phyloP scores from a whole-genome alignment of 306 rosid genomes.

The Prosopis cineraria region DNA sequence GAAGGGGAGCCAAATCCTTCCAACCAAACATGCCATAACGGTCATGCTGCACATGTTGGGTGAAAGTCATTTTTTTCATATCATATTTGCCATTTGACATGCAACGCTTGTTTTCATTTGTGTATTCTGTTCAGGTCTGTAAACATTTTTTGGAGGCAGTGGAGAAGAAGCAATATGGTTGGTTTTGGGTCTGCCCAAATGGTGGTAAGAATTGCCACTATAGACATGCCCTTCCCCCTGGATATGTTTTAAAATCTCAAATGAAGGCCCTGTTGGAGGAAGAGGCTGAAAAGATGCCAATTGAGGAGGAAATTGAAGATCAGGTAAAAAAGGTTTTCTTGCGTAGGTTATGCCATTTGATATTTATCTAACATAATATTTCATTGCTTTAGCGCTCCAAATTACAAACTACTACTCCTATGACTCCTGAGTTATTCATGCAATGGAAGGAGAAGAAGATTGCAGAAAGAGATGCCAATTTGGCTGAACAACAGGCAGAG shows the following conservation, averaged over 20 bases:
- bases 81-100: constrained; percentile 1
- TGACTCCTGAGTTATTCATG: constrained; percentile 77
- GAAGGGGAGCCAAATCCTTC: not conserved
- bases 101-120: constrained; percentile 7
- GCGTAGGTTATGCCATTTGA: constrained; percentile 9
- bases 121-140: constrained; percentile 46
- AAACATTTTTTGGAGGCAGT: constrained; percentile 80
- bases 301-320: constrained; percentile 93
- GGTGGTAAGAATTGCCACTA: constrained; percentile 93
- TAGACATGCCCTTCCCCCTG: constrained; percentile 98
- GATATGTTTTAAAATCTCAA: constrained; percentile 91
- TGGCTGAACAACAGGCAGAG: constrained; percentile 88
- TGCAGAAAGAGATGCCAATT: constrained; percentile 85
- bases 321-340: constrained; percentile 50
- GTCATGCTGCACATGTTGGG: not conserved
- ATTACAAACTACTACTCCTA: constrained; percentile 72
- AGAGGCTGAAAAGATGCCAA: constrained; percentile 69
- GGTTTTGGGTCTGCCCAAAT: constrained; percentile 95
- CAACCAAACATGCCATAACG: not conserved
- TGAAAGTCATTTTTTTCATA: constrained; percentile 14
- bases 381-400: constrained; percentile 67
- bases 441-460: constrained; percentile 91
- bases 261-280: constrained; percentile 94
- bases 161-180: constrained; percentile 96
- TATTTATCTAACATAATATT: constrained; percentile 30